phyloP scores from a whole-genome alignment of 2,329 filamentous ascomycete genomes.

The Verticillium klebahnii region DNA sequence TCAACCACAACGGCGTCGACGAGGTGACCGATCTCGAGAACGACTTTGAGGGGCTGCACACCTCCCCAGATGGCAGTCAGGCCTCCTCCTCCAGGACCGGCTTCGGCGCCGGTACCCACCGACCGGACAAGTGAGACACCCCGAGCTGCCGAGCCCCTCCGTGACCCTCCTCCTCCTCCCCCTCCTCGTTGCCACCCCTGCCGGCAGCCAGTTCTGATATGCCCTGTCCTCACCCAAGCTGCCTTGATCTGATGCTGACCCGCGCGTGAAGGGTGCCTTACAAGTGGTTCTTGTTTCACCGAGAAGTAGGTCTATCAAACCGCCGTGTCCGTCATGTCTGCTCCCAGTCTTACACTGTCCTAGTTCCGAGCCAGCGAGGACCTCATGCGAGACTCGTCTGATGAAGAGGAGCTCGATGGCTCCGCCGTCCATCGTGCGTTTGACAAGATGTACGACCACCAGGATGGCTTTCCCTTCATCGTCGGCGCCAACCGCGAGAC shows the following conservation, averaged over 20 bases:
- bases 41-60: conserved; percentile 50
- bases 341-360: not conserved
- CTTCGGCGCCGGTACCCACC: not conserved
- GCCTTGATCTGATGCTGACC: conserved; percentile 1
- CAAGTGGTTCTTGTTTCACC: conserved; percentile 48
- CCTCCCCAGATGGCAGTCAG: conserved; percentile 41
- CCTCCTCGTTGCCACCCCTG: not conserved
- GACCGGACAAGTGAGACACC: conserved; percentile 17
- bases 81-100: conserved; percentile 20
- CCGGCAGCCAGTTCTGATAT: not conserved
- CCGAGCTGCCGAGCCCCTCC: not conserved
- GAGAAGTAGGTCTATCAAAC: conserved; percentile 36
- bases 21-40: conserved; percentile 53
- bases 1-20: conserved; percentile 25
- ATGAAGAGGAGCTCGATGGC: conserved; percentile 48
- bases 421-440: conserved; percentile 54
- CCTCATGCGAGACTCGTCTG: conserved; percentile 47
- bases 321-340: not conserved
- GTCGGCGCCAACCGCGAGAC: conserved; percentile 36
- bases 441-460: conserved; percentile 52
- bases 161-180: not conserved
- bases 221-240: conserved; percentile 9
- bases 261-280: conserved; percentile 18
- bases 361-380: conserved; percentile 49
- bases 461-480: conserved; percentile 54